Percentiles rank a stretch among this genome's conserved stretches.
These are phyloP conservation scores for Magnaporthiopsis rhizophila DNA, from an alignment of 2,329 filamentous ascomycete species.

Conservation along the genomic window DNA sequence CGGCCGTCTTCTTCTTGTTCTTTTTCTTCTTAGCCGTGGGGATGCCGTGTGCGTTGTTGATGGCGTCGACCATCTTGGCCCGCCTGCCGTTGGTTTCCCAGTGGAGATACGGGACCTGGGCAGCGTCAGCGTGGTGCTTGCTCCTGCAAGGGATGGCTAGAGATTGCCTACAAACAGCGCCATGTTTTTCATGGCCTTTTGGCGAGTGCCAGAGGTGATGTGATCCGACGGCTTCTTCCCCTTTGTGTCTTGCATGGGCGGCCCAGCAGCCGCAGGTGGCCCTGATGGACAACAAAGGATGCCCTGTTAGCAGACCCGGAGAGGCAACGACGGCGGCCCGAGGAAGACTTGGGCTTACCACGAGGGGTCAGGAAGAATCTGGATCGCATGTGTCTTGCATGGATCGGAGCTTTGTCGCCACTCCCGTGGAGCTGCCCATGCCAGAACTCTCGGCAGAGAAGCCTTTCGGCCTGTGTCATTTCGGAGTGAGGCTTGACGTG, in stretches of 20 bases:
- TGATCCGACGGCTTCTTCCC: slow-evolving; percentile 3
- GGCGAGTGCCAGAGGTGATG: background rate
- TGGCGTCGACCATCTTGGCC: slow-evolving; percentile 19
- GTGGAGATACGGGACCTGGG: slow-evolving; percentile 32
- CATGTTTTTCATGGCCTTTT: slow-evolving; percentile 15
- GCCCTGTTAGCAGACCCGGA: slow-evolving; percentile 14
- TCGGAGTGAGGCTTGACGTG: slow-evolving; percentile 7
- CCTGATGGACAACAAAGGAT: background rate
- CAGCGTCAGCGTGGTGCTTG: background rate
- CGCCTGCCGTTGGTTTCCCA: slow-evolving; percentile 30
- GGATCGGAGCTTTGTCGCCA: slow-evolving; percentile 15
- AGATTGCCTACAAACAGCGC: slow-evolving; percentile 21
- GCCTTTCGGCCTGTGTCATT: slow-evolving; percentile 15
- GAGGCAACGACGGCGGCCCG: slow-evolving; percentile 17
- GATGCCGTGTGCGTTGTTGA: slow-evolving; percentile 15
- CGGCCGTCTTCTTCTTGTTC: background rate
- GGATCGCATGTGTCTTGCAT: slow-evolving; percentile 28
- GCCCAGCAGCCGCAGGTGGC: background rate
- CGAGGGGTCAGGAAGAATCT: background rate
- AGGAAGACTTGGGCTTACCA: slow-evolving; percentile 15
- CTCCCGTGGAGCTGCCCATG: slow-evolving; percentile 24
- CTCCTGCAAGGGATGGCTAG: background rate
- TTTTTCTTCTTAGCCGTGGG: background rate
- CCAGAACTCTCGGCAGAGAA: slow-evolving; percentile 26
- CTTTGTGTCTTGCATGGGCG: slow-evolving; percentile 1